Percentiles rank a stretch among this genome's conserved stretches.
Conservation (phyloP, 2,329 filamentous ascomycete genomes). For the Fusarium circinatum region DNA sequence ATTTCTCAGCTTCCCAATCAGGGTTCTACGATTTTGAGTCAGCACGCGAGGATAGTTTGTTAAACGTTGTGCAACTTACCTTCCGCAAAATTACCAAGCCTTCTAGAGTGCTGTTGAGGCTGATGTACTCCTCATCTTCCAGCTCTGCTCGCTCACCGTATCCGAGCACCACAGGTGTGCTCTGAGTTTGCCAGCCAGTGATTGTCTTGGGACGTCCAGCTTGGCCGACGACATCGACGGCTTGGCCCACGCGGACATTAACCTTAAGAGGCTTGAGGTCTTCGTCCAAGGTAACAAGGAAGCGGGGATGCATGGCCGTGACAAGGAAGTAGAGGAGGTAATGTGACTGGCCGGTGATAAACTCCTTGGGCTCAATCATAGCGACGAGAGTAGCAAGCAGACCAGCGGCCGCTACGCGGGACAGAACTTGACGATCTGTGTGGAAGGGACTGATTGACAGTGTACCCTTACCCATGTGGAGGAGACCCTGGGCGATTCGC, state of each 20-base stretch:
- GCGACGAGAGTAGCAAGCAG: slow-evolving; percentile 90
- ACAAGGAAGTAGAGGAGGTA: slow-evolving; percentile 98
- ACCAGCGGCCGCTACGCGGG: slow-evolving; percentile 88
- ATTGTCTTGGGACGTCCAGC: slow-evolving; percentile 98
- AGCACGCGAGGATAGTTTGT: slow-evolving; percentile 1
- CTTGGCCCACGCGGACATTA: slow-evolving; percentile 96
- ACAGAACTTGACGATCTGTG: slow-evolving; percentile 95
- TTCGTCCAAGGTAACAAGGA: slow-evolving; percentile 96
- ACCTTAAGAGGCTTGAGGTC: slow-evolving; percentile 92
- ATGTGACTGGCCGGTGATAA: slow-evolving; percentile 74
- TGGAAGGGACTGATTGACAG: slow-evolving; percentile 98
- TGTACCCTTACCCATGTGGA: slow-evolving; percentile 99
- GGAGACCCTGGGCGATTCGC: slow-evolving; percentile 93
- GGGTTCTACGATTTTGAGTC: slow-evolving; percentile 48
- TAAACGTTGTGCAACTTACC: slow-evolving; percentile 64
- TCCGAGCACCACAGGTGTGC: slow-evolving; percentile 94
- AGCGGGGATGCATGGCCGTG: slow-evolving; percentile 95
- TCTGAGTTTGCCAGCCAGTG: slow-evolving; percentile 99
- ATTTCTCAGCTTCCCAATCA: slow-evolving; percentile 54
- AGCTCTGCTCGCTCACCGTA: slow-evolving; percentile 96
- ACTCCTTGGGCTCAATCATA: slow-evolving; percentile 95
- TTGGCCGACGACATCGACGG: slow-evolving; percentile 97
- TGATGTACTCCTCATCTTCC: slow-evolving; percentile 97
- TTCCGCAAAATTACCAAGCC: slow-evolving; percentile 96
- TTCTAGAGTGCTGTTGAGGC: slow-evolving; percentile 89